Conservation (phyloP, 2,329 filamentous ascomycete species). For the Trichoderma sp. region DNA sequence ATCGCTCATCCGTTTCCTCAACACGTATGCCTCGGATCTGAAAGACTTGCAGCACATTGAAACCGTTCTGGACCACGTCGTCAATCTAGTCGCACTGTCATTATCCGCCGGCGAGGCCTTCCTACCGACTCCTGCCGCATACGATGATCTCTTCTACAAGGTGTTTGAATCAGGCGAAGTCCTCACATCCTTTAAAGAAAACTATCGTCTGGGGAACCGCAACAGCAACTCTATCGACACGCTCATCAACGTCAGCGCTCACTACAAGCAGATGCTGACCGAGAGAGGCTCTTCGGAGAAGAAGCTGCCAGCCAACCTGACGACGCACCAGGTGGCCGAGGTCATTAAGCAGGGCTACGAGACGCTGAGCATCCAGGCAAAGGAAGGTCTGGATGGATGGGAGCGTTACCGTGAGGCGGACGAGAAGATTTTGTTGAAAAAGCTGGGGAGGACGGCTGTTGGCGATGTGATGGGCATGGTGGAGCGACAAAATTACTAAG, state of each 20-base stretch:
- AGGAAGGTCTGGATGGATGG: conserved; percentile 84
- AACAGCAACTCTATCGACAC: conserved; percentile 76
- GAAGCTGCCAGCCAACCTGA: conserved; percentile 66
- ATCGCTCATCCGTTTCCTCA: conserved; percentile 85
- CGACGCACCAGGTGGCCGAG: conserved; percentile 78
- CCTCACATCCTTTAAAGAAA: conserved; percentile 77
- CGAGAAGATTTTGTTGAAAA: conserved; percentile 81
- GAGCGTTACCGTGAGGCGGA: conserved; percentile 85
- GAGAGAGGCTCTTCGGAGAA: conserved; percentile 47
- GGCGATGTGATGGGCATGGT: conserved; percentile 57
- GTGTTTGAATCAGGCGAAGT: conserved; percentile 88
- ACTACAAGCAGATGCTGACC: conserved; percentile 83
- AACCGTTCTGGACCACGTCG: conserved; percentile 72
- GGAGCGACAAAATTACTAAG: conserved; percentile 36
- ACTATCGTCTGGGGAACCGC: conserved; percentile 63
- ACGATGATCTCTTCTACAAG: conserved; percentile 98
- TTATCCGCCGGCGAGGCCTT: conserved; percentile 88
- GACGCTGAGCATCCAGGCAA: conserved; percentile 86
- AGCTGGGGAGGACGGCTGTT: conserved; percentile 78
- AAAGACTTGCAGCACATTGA: conserved; percentile 68
- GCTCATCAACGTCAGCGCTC: conserved; percentile 76
- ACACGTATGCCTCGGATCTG: conserved; percentile 80
- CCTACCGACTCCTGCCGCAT: conserved; percentile 80
- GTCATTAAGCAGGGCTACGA: conserved; percentile 98
- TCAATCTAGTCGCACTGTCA: conserved; percentile 80